phyloP scores from a whole-genome alignment of 306 rosid genomes.

The Ormosia emarginata region DNA sequence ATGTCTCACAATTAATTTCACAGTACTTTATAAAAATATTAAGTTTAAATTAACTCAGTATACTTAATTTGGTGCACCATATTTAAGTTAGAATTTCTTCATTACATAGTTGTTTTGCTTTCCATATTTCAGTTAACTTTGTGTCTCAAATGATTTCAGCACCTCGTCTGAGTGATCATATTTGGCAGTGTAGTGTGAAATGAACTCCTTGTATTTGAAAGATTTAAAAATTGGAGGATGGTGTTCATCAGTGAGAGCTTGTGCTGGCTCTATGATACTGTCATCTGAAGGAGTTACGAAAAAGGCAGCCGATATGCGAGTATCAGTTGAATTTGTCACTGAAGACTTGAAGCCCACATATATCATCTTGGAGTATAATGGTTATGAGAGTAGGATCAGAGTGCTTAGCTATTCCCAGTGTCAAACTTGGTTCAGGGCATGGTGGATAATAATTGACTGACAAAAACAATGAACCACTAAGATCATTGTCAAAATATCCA shows the following conservation, averaged over 20 bases:
- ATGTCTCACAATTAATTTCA: too few relatives aligned
- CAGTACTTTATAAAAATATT: too few relatives aligned
- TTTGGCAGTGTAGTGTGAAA: not conserved
- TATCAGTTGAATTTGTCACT: constrained; percentile 44
- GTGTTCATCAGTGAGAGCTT: constrained; percentile 31
- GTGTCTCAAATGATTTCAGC: constrained; percentile 8
- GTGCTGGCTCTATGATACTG: constrained; percentile 40
- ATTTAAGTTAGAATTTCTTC: too few relatives aligned
- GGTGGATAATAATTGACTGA: constrained; percentile 7
- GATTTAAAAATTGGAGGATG: constrained; percentile 37
- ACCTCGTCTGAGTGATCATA: not conserved
- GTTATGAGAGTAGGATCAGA: constrained; percentile 31
- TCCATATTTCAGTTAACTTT: not conserved
- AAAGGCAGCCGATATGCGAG: constrained; percentile 31
- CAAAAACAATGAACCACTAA: not conserved
- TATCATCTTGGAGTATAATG: constrained; percentile 25
- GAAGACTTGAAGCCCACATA: constrained; percentile 28
- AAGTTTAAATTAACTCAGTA: too few relatives aligned
- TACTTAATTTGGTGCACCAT: too few relatives aligned
- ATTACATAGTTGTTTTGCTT: too few relatives aligned
- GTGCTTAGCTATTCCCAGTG: constrained; percentile 26
- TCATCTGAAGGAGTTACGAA: constrained; percentile 41
- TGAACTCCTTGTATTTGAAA: constrained; percentile 17
- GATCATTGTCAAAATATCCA: constrained; percentile 24
- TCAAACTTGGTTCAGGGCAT: constrained; percentile 36